Conservation (phyloP, 2,329 filamentous ascomycete species). For the Parafenestella ontariensis region DNA sequence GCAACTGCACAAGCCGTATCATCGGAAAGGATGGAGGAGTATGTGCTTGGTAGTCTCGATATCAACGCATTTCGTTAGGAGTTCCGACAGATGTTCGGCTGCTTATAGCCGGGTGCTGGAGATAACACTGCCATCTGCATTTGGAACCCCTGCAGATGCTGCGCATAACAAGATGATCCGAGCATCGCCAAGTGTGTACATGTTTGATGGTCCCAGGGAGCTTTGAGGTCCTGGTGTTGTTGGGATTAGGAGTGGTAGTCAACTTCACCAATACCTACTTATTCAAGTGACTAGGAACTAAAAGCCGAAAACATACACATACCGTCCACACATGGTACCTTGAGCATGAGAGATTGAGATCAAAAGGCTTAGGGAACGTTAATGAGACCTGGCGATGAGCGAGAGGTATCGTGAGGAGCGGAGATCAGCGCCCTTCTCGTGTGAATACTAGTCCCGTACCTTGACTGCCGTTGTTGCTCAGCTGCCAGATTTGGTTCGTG, state of each 20-base stretch:
- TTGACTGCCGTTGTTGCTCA: too few species aligned
- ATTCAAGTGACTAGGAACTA: too few species aligned
- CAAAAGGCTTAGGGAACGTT: background rate
- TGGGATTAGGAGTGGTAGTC: too few species aligned
- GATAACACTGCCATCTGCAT: background rate
- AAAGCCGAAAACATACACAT: too few species aligned
- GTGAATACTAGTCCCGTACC: background rate
- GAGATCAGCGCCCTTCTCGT: background rate
- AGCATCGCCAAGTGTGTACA: background rate
- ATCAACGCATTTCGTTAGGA: background rate
- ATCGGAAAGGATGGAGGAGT: background rate
- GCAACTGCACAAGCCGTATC: background rate
- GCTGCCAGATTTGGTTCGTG: background rate
- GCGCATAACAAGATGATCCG: background rate
- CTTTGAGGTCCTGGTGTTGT: background rate
- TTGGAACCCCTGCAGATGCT: background rate
- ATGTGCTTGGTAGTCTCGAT: background rate
- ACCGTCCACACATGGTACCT: background rate
- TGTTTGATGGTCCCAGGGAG: background rate
- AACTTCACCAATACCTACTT: too few species aligned
- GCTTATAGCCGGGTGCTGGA: slow-evolving; percentile 1
- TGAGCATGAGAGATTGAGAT: background rate
- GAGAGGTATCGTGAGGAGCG: background rate
- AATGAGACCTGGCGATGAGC: background rate
- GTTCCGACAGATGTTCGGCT: background rate